Conservation (phyloP, 257 asterid species). For the Solanum clarkiae region DNA sequence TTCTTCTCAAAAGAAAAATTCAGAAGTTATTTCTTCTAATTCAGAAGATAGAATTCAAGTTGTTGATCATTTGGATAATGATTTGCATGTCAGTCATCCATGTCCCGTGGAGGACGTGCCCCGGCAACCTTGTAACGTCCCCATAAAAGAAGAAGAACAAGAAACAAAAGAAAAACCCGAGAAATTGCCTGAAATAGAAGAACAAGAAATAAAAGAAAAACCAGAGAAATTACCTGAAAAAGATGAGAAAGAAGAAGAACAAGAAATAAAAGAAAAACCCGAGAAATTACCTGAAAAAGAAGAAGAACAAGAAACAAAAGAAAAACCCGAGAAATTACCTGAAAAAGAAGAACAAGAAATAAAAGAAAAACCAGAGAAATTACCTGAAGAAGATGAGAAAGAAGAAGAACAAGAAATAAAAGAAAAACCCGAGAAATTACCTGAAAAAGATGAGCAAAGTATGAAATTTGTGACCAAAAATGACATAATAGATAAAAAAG, state of each 20-base stretch:
- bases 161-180: background rate
- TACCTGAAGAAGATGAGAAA: background rate
- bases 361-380: background rate
- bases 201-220: background rate
- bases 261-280: background rate
- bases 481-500: background rate
- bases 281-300: background rate
- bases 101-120: background rate
- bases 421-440: background rate
- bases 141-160: background rate
- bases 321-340: background rate
- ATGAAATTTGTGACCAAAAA: background rate
- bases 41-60: background rate
- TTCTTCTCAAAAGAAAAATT: constrained; percentile 8
- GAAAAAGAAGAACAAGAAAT: background rate
- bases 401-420: background rate
- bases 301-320: too few relatives aligned
- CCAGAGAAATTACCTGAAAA: background rate
- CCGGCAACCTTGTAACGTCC: background rate
- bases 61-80: background rate
- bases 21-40: constrained; percentile 2
- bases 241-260: background rate
- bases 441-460: background rate
- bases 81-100: background rate
- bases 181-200: background rate